These are phyloP conservation scores for Nothophoma quercina DNA, from an alignment of 2,329 filamentous ascomycete genomes.

Conservation along the genomic window DNA sequence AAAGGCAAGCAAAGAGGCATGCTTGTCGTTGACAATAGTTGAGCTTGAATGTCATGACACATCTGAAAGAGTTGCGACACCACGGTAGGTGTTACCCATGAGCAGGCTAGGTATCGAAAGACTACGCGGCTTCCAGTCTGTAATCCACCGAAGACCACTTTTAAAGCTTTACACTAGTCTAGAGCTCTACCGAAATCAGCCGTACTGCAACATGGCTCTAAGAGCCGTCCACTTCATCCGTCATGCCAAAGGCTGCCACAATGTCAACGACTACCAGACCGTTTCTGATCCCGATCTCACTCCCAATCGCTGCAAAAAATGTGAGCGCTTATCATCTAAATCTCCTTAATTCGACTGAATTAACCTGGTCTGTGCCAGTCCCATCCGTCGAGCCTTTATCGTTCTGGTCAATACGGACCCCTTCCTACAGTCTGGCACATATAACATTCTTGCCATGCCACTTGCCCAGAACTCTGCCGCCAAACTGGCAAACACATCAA, in stretches of 20 bases:
- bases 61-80: no score
- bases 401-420: slow-evolving; percentile 72
- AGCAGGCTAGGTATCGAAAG: no score
- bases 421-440: background rate
- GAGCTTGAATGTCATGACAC: no score
- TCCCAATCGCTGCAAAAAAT: slow-evolving; percentile 75
- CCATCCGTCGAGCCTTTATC: slow-evolving; percentile 81
- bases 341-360: slow-evolving; percentile 69
- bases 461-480: slow-evolving; percentile 16
- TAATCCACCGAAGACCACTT: no score
- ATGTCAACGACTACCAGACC: slow-evolving; percentile 70
- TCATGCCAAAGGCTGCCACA: slow-evolving; percentile 79
- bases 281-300: slow-evolving; percentile 81
- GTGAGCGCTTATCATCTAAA: slow-evolving; percentile 64
- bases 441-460: slow-evolving; percentile 16
- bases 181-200: no score
- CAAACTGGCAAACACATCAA: slow-evolving; percentile 20
- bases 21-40: no score
- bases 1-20: no score
- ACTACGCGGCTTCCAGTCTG: no score
- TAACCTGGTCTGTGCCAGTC: slow-evolving; percentile 76
- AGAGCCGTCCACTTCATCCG: slow-evolving; percentile 62
- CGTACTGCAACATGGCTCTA: slow-evolving; percentile 30
- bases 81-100: no score
- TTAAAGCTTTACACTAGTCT: no score